Conservation (phyloP, 1,139 yeast species). For the Yamadazyma blattariae region DNA sequence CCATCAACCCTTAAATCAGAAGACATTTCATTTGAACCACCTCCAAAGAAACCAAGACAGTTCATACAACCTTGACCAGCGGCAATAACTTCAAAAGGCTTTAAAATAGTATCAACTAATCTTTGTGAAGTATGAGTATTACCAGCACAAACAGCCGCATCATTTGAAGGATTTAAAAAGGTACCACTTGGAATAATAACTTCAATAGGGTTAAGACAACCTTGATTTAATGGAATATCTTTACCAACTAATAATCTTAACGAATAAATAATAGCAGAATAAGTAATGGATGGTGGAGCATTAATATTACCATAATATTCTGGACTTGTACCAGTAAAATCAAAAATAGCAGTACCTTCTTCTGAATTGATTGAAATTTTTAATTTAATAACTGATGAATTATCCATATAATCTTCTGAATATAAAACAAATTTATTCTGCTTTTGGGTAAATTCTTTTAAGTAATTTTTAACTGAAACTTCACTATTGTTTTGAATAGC, state of each 20-base stretch:
- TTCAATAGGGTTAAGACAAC: conserved; percentile 36
- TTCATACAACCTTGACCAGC: conserved; percentile 5
- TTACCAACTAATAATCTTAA: conserved; percentile 33
- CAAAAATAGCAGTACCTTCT: conserved; percentile 5
- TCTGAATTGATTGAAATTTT: conserved; percentile 35
- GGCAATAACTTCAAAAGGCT: background rate
- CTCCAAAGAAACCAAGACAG: conserved; percentile 6
- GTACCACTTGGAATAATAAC: conserved; percentile 32
- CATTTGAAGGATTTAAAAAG: conserved; percentile 34
- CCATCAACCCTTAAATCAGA: too few relatives aligned
- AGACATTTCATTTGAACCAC: conserved; percentile 10
- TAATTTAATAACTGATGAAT: conserved; percentile 54
- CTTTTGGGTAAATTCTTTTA: conserved; percentile 30
- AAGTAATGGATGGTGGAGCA: conserved; percentile 39
- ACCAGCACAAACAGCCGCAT: conserved; percentile 44
- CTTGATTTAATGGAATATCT: conserved; percentile 45
- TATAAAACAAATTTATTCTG: conserved; percentile 28
- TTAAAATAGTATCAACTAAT: conserved; percentile 20
- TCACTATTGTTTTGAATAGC: conserved; percentile 43
- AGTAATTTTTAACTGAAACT: conserved; percentile 37
- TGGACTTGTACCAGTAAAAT: conserved; percentile 6
- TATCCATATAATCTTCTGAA: conserved; percentile 57
- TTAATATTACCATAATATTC: conserved; percentile 35
- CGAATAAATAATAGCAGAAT: conserved; percentile 33
- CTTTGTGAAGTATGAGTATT: conserved; percentile 45